Conservation (phyloP, 805 yeast species). For the Torulaspora microellipsoides region DNA sequence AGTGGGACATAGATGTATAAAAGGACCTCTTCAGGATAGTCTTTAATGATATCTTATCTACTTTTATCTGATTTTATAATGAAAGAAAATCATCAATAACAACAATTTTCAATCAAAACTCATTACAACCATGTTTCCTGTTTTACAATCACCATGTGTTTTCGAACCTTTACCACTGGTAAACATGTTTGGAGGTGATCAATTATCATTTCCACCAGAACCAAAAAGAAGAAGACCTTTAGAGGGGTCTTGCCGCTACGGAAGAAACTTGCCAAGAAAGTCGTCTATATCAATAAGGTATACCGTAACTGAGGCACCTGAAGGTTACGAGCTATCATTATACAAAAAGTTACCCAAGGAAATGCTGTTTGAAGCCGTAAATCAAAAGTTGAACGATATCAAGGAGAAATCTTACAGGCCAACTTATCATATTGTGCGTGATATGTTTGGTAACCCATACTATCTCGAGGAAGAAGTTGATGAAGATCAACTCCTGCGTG, state of each 20-base stretch:
- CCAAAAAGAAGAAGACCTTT: constrained; percentile 12
- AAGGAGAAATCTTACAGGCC: constrained; percentile 22
- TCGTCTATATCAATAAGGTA: constrained; percentile 10
- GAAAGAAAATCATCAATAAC: no score
- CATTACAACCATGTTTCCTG: constrained; percentile 16
- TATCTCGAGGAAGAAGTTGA: constrained; percentile 28
- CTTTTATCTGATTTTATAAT: background rate
- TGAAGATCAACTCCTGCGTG: constrained; percentile 17
- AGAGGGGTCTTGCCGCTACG: constrained; percentile 1
- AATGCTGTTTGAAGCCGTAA: constrained; percentile 19
- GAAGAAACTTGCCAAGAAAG: constrained; percentile 2
- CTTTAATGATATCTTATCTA: background rate
- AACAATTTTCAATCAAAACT: no score
- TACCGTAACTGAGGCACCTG: constrained; percentile 13
- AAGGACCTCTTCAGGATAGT: background rate
- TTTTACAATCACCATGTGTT: constrained; percentile 24
- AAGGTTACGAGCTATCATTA: constrained; percentile 18
- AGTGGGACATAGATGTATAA: background rate
- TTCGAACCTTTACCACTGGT: constrained; percentile 24
- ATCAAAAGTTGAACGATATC: constrained; percentile 12
- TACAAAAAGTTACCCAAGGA: constrained; percentile 18
- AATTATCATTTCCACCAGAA: constrained; percentile 11
- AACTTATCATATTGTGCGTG: constrained; percentile 22
- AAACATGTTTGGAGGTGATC: constrained; percentile 8
- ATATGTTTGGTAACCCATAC: constrained; percentile 30